These are phyloP conservation scores for Mucor sp. DNA, from an alignment of 371 early-diverging fungal genomes.

Conservation along the genomic window DNA sequence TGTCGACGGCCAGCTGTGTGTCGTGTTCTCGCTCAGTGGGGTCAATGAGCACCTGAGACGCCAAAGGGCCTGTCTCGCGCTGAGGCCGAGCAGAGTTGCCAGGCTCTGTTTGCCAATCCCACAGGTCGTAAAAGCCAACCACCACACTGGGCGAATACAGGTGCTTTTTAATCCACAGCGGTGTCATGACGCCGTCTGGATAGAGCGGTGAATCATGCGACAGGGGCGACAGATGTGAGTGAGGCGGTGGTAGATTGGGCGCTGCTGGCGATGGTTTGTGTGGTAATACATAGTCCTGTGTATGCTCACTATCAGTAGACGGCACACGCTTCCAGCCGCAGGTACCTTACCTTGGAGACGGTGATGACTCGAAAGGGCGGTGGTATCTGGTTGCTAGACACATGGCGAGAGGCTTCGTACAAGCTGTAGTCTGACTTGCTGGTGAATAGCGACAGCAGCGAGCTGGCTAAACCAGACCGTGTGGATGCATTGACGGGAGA, in stretches of 20 bases:
- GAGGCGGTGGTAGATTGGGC: conserved; percentile 40
- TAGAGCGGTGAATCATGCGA: conserved; percentile 68
- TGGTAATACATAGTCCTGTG: conserved; percentile 41
- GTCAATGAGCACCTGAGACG: conserved; percentile 48
- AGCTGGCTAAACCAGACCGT: conserved; percentile 6
- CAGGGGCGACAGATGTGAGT: conserved; percentile 70
- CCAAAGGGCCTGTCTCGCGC: conserved; percentile 61
- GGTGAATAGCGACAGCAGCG: conserved; percentile 24
- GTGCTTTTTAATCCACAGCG: conserved; percentile 73
- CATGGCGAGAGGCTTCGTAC: conserved; percentile 39
- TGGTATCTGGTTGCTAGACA: conserved; percentile 14
- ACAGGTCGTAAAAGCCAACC: conserved; percentile 70
- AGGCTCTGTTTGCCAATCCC: conserved; percentile 49
- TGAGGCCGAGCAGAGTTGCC: conserved; percentile 23
- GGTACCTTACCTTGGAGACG: conserved; percentile 36
- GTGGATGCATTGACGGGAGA: not conserved
- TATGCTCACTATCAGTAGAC: not conserved
- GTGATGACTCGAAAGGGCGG: conserved; percentile 43
- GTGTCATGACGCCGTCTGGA: conserved; percentile 83
- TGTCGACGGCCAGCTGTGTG: conserved; percentile 57
- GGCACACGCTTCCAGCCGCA: not conserved
- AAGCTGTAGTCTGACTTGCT: conserved; percentile 33
- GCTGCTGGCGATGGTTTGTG: conserved; percentile 38
- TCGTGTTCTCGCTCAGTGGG: conserved; percentile 68
- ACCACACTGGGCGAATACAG: conserved; percentile 66